Conservation (phyloP, 345 rosid genomes). For the Murraya koenigii region DNA sequence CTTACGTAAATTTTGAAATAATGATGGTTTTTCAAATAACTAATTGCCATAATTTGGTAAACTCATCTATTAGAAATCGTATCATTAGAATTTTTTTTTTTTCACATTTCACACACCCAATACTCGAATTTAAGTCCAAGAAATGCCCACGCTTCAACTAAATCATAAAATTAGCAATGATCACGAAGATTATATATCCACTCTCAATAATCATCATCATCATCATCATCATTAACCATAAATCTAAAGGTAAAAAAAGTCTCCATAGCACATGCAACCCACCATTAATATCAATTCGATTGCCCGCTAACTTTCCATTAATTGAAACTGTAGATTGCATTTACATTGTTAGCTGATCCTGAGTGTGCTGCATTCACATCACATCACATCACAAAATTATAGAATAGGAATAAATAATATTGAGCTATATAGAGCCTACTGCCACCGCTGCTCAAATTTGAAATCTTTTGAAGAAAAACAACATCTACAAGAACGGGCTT, state of each 20-base stretch:
- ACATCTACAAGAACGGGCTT: not conserved
- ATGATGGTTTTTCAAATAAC: too few relatives aligned
- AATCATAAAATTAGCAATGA: not conserved
- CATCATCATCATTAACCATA: conserved; percentile 18
- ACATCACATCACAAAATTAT: not conserved
- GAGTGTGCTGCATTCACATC: conserved; percentile 7
- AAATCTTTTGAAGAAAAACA: not conserved
- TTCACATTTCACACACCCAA: too few relatives aligned
- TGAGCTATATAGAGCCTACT: not conserved
- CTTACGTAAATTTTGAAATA: not conserved
- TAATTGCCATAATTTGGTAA: too few relatives aligned
- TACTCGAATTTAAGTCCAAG: too few relatives aligned
- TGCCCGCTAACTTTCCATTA: not conserved
- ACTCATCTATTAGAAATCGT: too few relatives aligned
- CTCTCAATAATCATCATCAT: not conserved
- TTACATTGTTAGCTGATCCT: not conserved
- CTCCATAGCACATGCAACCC: conserved; percentile 26
- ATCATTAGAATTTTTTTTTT: too few relatives aligned
- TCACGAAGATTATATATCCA: not conserved
- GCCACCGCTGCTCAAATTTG: not conserved
- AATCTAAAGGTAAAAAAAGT: conserved; percentile 8
- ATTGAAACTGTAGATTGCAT: not conserved
- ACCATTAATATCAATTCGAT: not conserved
- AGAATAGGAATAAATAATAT: not conserved
- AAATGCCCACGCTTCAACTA: not conserved